Conservation (phyloP, 1,284 basidiomycete species). For the Trichosporon sp. region DNA sequence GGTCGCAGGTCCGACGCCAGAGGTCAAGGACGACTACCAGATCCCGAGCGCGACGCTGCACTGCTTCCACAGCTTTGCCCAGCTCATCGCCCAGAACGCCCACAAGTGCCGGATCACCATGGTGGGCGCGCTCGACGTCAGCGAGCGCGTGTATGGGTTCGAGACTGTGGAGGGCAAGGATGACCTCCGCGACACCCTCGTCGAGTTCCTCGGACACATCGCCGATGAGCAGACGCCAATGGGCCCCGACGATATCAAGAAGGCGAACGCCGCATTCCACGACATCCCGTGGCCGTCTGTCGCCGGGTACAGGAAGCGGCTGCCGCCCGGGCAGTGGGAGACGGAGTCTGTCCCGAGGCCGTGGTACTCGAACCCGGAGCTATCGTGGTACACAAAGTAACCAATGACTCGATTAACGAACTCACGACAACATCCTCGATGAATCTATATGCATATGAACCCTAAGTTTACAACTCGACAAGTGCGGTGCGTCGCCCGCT, state of each 20-base stretch:
- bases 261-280: background rate
- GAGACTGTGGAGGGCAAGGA: background rate
- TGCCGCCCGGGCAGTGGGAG: background rate
- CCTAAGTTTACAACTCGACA: background rate
- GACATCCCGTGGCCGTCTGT: background rate
- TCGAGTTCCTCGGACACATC: background rate
- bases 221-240: background rate
- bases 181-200: background rate
- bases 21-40: background rate
- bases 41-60: background rate
- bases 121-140: background rate
- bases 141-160: background rate
- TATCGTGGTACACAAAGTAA: background rate
- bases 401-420: background rate
- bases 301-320: background rate
- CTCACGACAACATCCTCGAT: background rate
- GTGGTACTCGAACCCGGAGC: background rate
- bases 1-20: background rate
- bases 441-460: background rate
- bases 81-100: background rate
- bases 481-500: background rate
- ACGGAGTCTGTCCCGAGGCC: background rate
- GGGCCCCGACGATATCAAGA: background rate
- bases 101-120: background rate
- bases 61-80: background rate